Percentiles rank a stretch among this genome's conserved stretches.
Evolutionary conservation across 1,284 basidiomycete species (phyloP).

Genomic region (Chalciporus piperatoides): DNA sequence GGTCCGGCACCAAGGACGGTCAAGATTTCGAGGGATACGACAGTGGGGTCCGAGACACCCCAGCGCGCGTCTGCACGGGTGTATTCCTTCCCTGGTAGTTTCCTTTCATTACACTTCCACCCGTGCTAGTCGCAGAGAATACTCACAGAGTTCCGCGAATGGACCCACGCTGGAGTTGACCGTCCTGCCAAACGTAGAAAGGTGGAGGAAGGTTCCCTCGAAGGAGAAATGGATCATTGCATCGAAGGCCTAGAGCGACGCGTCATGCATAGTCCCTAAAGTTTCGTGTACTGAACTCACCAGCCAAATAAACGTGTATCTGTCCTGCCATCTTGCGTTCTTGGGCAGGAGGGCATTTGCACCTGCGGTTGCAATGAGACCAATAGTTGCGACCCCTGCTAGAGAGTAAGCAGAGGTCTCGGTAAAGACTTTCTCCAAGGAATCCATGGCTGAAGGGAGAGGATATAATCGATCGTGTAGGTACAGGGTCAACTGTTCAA

Average conservation of each 20-base stretch:
- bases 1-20: slow-evolving; percentile 77
- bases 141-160: slow-evolving; percentile 74
- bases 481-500: too few relatives aligned
- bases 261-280: background rate
- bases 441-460: slow-evolving; percentile 2
- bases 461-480: background rate
- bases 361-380: slow-evolving; percentile 46
- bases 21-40: slow-evolving; percentile 77
- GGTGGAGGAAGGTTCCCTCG: slow-evolving; percentile 75
- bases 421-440: slow-evolving; percentile 48
- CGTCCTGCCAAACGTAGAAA: slow-evolving; percentile 67
- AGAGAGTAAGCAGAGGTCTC: slow-evolving; percentile 63
- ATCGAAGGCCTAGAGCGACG: slow-evolving; percentile 57
- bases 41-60: slow-evolving; percentile 72
- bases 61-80: slow-evolving; percentile 76
- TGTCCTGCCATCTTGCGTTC: slow-evolving; percentile 58
- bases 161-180: slow-evolving; percentile 66
- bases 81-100: slow-evolving; percentile 56
- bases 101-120: background rate
- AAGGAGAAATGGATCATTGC: slow-evolving; percentile 75
- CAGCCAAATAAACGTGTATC: slow-evolving; percentile 69
- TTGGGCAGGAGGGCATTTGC: slow-evolving; percentile 57
- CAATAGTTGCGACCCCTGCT: slow-evolving; percentile 51
- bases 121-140: background rate
- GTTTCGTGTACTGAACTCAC: slow-evolving; percentile 35